These are phyloP conservation scores for Fusarium papillatum DNA, from an alignment of 2,329 filamentous ascomycete species.

Conservation along the genomic window DNA sequence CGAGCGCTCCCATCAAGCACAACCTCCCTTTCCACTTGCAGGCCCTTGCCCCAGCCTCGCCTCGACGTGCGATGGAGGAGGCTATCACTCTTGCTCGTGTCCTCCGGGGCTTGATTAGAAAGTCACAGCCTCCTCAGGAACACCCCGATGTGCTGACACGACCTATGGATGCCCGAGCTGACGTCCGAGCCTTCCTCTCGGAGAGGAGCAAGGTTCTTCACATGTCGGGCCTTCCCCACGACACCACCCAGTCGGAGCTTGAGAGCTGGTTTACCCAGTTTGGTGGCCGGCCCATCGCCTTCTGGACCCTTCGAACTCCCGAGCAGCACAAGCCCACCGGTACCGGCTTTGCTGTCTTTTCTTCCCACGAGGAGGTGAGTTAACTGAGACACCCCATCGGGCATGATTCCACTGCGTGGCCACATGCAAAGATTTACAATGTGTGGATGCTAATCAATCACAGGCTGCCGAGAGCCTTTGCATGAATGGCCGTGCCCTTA, in stretches of 20 bases:
- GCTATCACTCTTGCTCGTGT: constrained; percentile 94
- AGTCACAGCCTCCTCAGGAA: constrained; percentile 94
- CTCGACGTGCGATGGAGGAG: constrained; percentile 97
- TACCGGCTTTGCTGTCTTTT: constrained; percentile 98
- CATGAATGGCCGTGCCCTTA: constrained; percentile 98
- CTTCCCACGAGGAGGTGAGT: constrained; percentile 97
- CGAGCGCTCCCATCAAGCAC: constrained; percentile 98
- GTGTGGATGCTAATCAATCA: constrained; percentile 22
- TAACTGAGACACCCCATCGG: neutral
- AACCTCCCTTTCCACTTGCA: constrained; percentile 98
- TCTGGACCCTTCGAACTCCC: constrained; percentile 97
- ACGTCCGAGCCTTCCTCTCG: constrained; percentile 94
- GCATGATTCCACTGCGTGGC: neutral
- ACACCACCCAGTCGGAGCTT: constrained; percentile 97
- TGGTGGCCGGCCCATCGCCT: constrained; percentile 96
- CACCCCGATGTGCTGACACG: constrained; percentile 95
- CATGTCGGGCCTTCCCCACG: constrained; percentile 96
- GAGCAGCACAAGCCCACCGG: constrained; percentile 99
- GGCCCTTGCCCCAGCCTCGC: constrained; percentile 93
- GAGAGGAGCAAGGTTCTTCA: constrained; percentile 98
- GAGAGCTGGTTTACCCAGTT: constrained; percentile 99
- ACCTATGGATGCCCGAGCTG: constrained; percentile 96
- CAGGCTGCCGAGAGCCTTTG: constrained; percentile 97
- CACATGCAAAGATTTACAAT: neutral
- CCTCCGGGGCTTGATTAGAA: constrained; percentile 91